These are phyloP conservation scores for Lonicera japonica DNA, from an alignment of 129 eudicot species.

Conservation along the genomic window DNA sequence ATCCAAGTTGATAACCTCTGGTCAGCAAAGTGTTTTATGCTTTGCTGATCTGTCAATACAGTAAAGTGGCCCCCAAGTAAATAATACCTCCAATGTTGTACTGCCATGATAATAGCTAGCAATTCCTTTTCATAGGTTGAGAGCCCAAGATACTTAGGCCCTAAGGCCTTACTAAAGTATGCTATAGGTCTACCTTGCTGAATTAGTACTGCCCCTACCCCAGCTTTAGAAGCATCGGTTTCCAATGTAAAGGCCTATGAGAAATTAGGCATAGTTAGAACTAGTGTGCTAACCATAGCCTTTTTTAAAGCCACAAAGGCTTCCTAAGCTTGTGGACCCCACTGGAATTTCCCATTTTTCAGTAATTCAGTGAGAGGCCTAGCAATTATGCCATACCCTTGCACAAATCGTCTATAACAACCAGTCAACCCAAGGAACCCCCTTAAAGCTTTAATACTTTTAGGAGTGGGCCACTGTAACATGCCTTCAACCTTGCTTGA, in stretches of 20 bases:
- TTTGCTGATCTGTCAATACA: neutral
- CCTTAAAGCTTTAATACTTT: neutral
- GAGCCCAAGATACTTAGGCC: neutral
- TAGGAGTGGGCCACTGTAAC: neutral
- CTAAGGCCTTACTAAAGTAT: conserved; percentile 1
- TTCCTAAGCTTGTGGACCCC: neutral
- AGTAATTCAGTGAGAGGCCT: neutral
- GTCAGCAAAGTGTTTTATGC: neutral
- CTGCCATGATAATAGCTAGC: neutral
- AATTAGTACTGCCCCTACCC: conserved; percentile 3
- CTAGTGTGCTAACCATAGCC: neutral
- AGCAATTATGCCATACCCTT: neutral
- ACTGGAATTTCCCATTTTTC: conserved; percentile 1
- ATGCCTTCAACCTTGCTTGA: neutral
- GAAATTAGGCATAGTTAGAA: conserved; percentile 12
- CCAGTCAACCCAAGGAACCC: conserved; percentile 10
- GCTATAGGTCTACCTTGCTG: conserved; percentile 8
- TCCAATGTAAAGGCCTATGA: conserved; percentile 1
- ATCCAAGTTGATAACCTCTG: neutral
- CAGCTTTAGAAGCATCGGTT: conserved; percentile 1
- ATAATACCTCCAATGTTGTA: conserved; percentile 3
- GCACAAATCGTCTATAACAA: conserved; percentile 12
- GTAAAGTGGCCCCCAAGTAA: neutral
- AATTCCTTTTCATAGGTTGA: conserved; percentile 13
- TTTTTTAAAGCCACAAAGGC: neutral